These are phyloP conservation scores for Leptographium procerum DNA, from an alignment of 2,329 filamentous ascomycete species.

Conservation along the genomic window DNA sequence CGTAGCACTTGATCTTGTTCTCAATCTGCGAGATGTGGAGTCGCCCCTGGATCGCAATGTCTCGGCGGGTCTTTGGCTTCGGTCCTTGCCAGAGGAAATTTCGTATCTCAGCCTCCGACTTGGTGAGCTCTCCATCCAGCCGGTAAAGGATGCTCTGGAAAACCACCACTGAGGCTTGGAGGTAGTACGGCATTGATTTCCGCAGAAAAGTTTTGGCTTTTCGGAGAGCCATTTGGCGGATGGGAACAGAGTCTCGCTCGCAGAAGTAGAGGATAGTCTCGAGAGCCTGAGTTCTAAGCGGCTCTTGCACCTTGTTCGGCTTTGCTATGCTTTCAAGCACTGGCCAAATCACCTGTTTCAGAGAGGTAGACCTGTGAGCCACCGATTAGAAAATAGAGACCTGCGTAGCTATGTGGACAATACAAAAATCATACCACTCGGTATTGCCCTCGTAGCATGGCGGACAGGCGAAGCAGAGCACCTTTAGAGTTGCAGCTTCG, in stretches of 20 bases:
- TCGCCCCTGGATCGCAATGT: slow-evolving; percentile 1
- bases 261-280: slow-evolving; percentile 1
- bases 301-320: background rate
- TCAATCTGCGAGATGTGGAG: slow-evolving; percentile 6
- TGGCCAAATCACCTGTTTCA: background rate
- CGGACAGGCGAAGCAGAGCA: slow-evolving; percentile 1
- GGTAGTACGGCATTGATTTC: slow-evolving; percentile 3
- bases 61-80: background rate
- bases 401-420: background rate
- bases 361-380: background rate
- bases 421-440: background rate
- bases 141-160: slow-evolving; percentile 1
- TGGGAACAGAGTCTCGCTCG: background rate
- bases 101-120: background rate
- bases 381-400: background rate
- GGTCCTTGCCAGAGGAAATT: background rate
- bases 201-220: background rate
- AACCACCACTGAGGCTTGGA: slow-evolving; percentile 3
- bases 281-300: background rate
- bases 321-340: background rate
- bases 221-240: background rate
- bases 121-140: background rate
- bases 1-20: slow-evolving; percentile 5
- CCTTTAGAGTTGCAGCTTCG: background rate
- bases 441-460: slow-evolving; percentile 4